Evolutionary conservation across 768 basidiomycete species (phyloP), one percentile per base, ranked within the genome.

Genomic region (Leccinum broughii): DNA sequence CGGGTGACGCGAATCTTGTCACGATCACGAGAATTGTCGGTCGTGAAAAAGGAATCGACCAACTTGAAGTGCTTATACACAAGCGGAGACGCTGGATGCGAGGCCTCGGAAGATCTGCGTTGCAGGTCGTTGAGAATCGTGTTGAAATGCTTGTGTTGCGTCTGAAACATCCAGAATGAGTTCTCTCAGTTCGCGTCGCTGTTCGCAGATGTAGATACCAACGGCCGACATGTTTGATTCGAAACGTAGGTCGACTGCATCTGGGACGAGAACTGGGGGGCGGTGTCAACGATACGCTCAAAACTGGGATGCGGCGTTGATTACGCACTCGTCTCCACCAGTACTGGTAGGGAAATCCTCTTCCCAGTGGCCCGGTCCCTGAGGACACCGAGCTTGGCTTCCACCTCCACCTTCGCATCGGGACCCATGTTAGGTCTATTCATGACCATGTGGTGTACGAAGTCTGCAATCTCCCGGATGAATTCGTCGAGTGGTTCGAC

Each of bases 401-500:
- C 95, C 10, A 96, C 89, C 77, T 96, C 95, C 26, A 96, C 82
- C 39, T 75, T 71, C 17, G 71, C 68, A 11, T 72, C 68, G 35
- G 79, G 79, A 35, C 85, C 84, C 55, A 82, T 69, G 63, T 85
- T 80, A 20, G 85, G 82, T 24, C 83, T 81, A 6, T 78, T 85
- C 56, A 71, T 68, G 66, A 92, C 85, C 78, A 82, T 86, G 68
- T 88, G 86, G 74, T 86, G 86, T 41, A 95, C 78, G 75, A 93
- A 97, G 76, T 96, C 92, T 39, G 92, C 94, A 58, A 97, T 82
- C 71, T 93, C 91, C 70, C 86, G 86, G 72, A 94, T 93, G 70
- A 97, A 95, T 70, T 96, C 95, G 73, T 97, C 95, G 32, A 93
- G 77, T 2, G 94, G 94, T 70, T 95, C 94, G 54, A 93, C 87